Evolutionary conservation across 1,284 basidiomycete genomes (phyloP), one percentile per base, ranked within the genome.

Genomic region (Irpex lacteus): DNA sequence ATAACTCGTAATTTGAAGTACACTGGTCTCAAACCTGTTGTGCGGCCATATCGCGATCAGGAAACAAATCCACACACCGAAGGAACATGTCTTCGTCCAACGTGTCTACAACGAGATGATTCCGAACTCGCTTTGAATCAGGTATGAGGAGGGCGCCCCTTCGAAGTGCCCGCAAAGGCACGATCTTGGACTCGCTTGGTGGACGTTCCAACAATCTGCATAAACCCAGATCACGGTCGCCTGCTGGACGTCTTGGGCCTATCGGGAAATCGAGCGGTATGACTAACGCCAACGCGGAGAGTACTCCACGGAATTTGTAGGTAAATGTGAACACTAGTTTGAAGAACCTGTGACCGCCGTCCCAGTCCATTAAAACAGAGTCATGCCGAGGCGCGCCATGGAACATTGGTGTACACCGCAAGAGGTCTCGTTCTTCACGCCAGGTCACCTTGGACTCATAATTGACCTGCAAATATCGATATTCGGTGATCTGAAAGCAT

Each of bases 391-490:
- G 60, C 8, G 49, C 49, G 7, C 32, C 49, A n/a, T 13, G 36
- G 32, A 60, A 60, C 49, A n/a, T 52, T 5, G 60, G 49, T 18
- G 60, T 37, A n/a, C 60, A 60, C n/a, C 60, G 60, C 1, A 60
- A 34, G 1, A 34, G 21, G 6, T 60, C 60, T 2, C 6, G n/a
- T 15, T 34, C 49, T 40, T 21, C n/a, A 3, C 60, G 47, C 47
- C 60, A 60, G 1, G 60, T 60, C 2, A 60, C 60, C 18, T n/a
- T 13, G 19, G 60, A 60, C n/a, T 52, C 60, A 36, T 34, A 60
- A n/a, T 60, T 52, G 6, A 74, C 64, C 34, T 70, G 67, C 7
- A 76, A 8, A 55, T 65, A 71, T 2, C 52, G 32, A 59, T 70
- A 70, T 34, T 66, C 66, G 8, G 56, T 65, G 47, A 68, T 2